Evolutionary conservation across 306 rosid species (phyloP).

Genomic region (Cucumis hystrix): DNA sequence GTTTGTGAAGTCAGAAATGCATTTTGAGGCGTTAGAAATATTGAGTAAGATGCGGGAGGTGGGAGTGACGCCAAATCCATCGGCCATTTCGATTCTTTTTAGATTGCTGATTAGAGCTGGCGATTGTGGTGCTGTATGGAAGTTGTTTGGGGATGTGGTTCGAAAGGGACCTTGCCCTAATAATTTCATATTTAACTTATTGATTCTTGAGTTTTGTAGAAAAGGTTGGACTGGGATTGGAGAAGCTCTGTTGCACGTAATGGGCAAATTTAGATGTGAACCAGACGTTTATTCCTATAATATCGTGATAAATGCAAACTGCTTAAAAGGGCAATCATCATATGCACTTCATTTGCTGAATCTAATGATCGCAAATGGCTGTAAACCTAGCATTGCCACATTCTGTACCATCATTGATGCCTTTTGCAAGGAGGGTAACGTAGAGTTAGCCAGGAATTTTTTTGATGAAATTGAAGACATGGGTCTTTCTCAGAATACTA

Average conservation of each 20-base stretch:
- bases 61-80: slow-evolving; percentile 31
- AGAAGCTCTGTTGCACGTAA: slow-evolving; percentile 49
- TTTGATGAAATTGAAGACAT: slow-evolving; percentile 34
- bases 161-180: slow-evolving; percentile 38
- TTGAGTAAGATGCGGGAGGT: slow-evolving; percentile 41
- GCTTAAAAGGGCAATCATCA: slow-evolving; percentile 33
- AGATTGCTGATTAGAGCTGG: slow-evolving; percentile 47
- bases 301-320: slow-evolving; percentile 37
- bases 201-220: slow-evolving; percentile 56
- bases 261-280: slow-evolving; percentile 37
- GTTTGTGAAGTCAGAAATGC: slow-evolving; percentile 43
- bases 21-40: slow-evolving; percentile 41
- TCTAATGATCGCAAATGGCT: slow-evolving; percentile 36
- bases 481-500: slow-evolving; percentile 25
- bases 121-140: slow-evolving; percentile 67
- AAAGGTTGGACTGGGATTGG: slow-evolving; percentile 32
- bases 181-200: slow-evolving; percentile 18
- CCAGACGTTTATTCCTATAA: slow-evolving; percentile 46
- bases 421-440: slow-evolving; percentile 63
- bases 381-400: slow-evolving; percentile 38
- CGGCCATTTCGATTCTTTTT: slow-evolving; percentile 28
- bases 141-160: slow-evolving; percentile 39
- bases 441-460: slow-evolving; percentile 37
- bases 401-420: slow-evolving; percentile 36
- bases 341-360: slow-evolving; percentile 34